Evolutionary conservation across 106 monocot genomes (phyloP), one percentile per base, ranked within the genome.

Genomic region (Allium cepa): DNA sequence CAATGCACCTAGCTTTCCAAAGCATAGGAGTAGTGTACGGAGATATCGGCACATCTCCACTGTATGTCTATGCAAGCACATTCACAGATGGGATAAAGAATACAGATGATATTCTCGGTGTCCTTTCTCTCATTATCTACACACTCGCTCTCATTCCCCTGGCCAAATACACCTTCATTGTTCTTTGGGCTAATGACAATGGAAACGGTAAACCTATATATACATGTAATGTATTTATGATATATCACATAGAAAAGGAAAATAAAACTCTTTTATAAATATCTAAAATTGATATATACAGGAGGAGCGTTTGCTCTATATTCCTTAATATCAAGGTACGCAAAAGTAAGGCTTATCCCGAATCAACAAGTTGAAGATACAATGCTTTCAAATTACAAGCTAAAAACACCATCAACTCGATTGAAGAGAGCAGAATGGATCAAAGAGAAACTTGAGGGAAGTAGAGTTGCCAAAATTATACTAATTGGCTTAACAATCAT

Each of bases 251-350:
- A 36, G 5, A 36, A 36, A 36, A 2, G 36, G 15, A 55, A 55
- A 8, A 55, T 15, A 55, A 2, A 55, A 55, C 4, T 12, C 53
- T 55, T 55, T 55, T 36, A 36, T 36, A 5, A 36, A 36, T 36
- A 12, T 55, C 53, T 15, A 8, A 55, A 55, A 55, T 12, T 0
- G 53, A 55, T 12, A 55, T 12, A 55, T 86, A 64, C 69, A 92
- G 93, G 93, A 12, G 93, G 94, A 0, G 84, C 90, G 11, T 94
- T 94, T 62, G 94, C 94, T 1, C 58, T 94, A 11, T 94, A 94
- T 58, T 90, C 94, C n/a, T 47, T 87, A 69, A 77, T 94, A 81
- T 90, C 80, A 52, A 73, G 94, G 11, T 73, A 90, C 58, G 82
- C 84, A 46, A 87, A 72, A 72, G 79, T 90, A 11, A 76, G 84